A percentile compares a stretch with the other conserved stretches of the same genome.
Evolutionary conservation across 345 rosid species (phyloP).

Genomic region (Citrus sinensis): DVS_A1.0 CM039168.1:29924501-29925000

Average conservation of each 20-base stretch:
- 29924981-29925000: constrained; percentile 13
- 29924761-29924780: constrained; percentile 49
- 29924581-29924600: neutral
- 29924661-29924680: neutral
- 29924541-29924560: neutral
- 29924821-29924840: constrained; percentile 5
- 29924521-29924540: neutral
- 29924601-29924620: neutral
- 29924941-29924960: constrained; percentile 15
- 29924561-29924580: neutral
- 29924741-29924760: constrained; percentile 24
- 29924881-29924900: constrained; percentile 27
- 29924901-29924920: constrained; percentile 34
- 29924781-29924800: constrained; percentile 56
- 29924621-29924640: neutral
- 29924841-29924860: neutral
- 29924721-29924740: constrained; percentile 24
- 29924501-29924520: neutral
- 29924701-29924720: neutral
- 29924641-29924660: neutral
- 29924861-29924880: constrained; percentile 6
- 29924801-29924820: constrained; percentile 46
- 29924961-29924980: constrained; percentile 9
- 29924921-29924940: constrained; percentile 30
- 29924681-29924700: neutral